Evolutionary conservation across 2,329 filamentous ascomycete genomes (phyloP), one percentile per base, ranked within the genome.

Genomic region (Ciborinia camelliae): DNA sequence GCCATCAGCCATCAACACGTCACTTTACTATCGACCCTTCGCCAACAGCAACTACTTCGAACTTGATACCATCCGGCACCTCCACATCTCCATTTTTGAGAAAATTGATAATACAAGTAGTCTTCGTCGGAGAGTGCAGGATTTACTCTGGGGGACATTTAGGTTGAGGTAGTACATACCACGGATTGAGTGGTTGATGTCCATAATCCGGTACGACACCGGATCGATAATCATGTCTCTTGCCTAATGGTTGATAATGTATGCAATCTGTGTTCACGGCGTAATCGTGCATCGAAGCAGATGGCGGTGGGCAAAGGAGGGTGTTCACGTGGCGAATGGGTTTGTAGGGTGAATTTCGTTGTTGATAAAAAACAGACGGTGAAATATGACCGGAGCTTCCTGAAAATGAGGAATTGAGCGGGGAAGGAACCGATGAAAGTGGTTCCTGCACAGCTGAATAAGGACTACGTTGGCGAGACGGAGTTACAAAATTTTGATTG

Each of bases 281-380:
- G 74, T 92, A 89, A 71, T 90, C 84, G 68, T 94, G 89, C 68
- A 96, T 84, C 9, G 91, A 91, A 10, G 87, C 83, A 30, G 91
- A 90, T 0, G 92, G 90, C 8, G 92, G 91, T 39, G 93, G 93
- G 65, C 95, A 92, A 37, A 97, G 82, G n/a, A 98, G 84, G 0
- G 92, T 96, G 71, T 95, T 92, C 66, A 97, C 91, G 67, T 91
- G 86, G 62, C 93, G 90, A 47, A 97, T 89, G 1, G 94, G 94
- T 68, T 92, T 90, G 77, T 98, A 98, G 3, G 95, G 95, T 63
- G 94, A 98, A 68, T 90, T 88, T 64, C 95, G 86, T 75, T 97
- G 91, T 73, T 91, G 90, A 45, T 97, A 81, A 77, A 96, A 96
- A 73, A 91, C 86, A 14, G 90, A 93, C 0, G 94, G 94, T 39